A percentile compares a stretch with the other conserved stretches of the same genome.
phyloP scores from a whole-genome alignment of 116 monocot species.

The Dioscorea cayenensis region DNA sequence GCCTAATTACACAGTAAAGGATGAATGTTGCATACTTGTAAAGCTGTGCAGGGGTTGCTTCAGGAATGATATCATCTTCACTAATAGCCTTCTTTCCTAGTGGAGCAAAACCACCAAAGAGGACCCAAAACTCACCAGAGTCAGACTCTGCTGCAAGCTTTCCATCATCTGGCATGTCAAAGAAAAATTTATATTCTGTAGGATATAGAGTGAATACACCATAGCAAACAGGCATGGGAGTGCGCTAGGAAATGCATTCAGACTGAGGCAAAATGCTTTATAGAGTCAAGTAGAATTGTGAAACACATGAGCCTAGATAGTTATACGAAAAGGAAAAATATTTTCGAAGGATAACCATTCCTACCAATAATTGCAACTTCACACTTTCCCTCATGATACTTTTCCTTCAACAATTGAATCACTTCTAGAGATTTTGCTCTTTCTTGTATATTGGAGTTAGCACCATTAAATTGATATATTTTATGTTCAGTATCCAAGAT shows the following conservation, averaged over 20 bases:
- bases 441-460: constrained; percentile 96
- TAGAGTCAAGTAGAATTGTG: not conserved
- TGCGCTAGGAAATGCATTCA: not conserved
- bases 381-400: constrained; percentile 83
- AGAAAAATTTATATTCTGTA: not conserved
- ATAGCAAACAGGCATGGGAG: not conserved
- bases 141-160: constrained; percentile 79
- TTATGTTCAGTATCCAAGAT: constrained; percentile 91
- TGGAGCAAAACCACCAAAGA: constrained; percentile 97
- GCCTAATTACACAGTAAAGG: not conserved
- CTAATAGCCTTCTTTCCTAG: constrained; percentile 51
- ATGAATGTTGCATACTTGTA: constrained; percentile 39
- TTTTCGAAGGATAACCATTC: constrained; percentile 3
- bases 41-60: constrained; percentile 44
- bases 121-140: constrained; percentile 92
- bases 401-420: constrained; percentile 84
- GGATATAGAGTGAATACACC: not conserved
- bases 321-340: not conserved
- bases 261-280: not conserved
- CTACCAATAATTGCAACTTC: constrained; percentile 89
- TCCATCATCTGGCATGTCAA: constrained; percentile 65
- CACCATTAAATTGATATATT: constrained; percentile 98
- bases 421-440: constrained; percentile 96
- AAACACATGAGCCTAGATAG: not conserved
- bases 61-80: constrained; percentile 55